Evolutionary conservation across 257 asterid species (phyloP).

Genomic region (Petunia secreta): DNA sequence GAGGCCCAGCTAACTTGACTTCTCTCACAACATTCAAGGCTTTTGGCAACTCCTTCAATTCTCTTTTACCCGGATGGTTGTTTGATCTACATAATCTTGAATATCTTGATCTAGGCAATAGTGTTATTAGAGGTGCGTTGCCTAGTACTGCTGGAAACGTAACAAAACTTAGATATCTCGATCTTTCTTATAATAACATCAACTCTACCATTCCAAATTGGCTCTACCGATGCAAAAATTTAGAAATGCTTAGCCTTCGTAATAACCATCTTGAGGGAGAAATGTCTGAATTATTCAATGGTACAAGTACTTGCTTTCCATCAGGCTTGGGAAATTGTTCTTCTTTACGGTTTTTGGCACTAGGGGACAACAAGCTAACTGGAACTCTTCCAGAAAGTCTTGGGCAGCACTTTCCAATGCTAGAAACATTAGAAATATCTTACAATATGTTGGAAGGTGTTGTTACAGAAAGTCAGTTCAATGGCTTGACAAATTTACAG

Average conservation of each 20-base stretch:
- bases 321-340: neutral
- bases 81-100: neutral
- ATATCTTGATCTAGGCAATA: neutral
- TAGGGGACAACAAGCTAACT: neutral
- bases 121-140: constrained; percentile 22
- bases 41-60: neutral
- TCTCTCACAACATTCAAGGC: neutral
- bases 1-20: neutral
- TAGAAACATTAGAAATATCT: neutral
- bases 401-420: constrained; percentile 31
- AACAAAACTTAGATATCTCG: constrained; percentile 32
- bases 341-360: neutral
- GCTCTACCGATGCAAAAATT: constrained; percentile 35
- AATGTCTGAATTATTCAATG: constrained; percentile 31
- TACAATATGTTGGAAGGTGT: constrained; percentile 36
- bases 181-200: constrained; percentile 1
- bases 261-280: constrained; percentile 29
- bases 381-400: constrained; percentile 26
- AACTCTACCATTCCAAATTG: constrained; percentile 39
- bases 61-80: no score
- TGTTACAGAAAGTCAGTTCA: constrained; percentile 35
- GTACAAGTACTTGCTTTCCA: constrained; percentile 32
- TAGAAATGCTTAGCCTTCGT: constrained; percentile 26
- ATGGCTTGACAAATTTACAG: no score
- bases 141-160: constrained; percentile 27